Percentiles rank a stretch among this genome's conserved stretches.
Evolutionary conservation across 352 stramenopile genomes (phyloP).

Genomic region (Thalassiosira mediterranea): DNA sequence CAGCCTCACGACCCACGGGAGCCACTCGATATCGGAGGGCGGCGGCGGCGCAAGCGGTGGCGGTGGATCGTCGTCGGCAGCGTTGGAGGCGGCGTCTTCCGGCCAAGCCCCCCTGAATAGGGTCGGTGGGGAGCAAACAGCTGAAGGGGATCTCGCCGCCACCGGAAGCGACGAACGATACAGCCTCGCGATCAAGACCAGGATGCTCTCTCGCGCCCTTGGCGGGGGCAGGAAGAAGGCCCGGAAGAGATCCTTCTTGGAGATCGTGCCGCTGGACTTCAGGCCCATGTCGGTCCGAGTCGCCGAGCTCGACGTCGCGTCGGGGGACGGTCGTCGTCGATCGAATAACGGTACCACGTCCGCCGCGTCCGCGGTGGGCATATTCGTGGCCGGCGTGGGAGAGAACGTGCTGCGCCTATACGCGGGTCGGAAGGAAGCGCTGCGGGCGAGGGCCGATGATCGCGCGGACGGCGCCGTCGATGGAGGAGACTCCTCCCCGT

Average conservation of each 20-base stretch:
- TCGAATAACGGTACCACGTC: background rate
- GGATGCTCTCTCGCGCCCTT: slow-evolving; percentile 1
- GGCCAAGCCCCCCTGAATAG: slow-evolving; percentile 1
- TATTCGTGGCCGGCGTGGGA: slow-evolving; percentile 41
- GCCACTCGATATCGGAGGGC: slow-evolving; percentile 6
- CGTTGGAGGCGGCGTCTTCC: background rate
- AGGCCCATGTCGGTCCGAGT: slow-evolving; percentile 40
- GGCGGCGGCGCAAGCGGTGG: background rate
- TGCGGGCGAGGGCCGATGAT: slow-evolving; percentile 8
- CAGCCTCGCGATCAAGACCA: slow-evolving; percentile 19
- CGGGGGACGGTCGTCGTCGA: background rate
- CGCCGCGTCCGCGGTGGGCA: slow-evolving; percentile 16
- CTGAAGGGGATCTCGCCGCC: too few species aligned
- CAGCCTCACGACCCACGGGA: slow-evolving; percentile 5
- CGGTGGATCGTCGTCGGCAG: background rate
- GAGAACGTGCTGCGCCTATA: slow-evolving; percentile 45
- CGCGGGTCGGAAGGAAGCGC: slow-evolving; percentile 7
- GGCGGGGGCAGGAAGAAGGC: background rate
- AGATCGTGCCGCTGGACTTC: slow-evolving; percentile 34
- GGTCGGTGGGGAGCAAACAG: too few species aligned
- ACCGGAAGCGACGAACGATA: too few species aligned
- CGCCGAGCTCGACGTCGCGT: slow-evolving; percentile 23
- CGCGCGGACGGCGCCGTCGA: background rate
- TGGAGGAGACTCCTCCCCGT: background rate
- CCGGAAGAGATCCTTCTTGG: background rate